Conservation (phyloP, 2,329 filamentous ascomycete species). For the Trichoderma atroviride region DNA sequence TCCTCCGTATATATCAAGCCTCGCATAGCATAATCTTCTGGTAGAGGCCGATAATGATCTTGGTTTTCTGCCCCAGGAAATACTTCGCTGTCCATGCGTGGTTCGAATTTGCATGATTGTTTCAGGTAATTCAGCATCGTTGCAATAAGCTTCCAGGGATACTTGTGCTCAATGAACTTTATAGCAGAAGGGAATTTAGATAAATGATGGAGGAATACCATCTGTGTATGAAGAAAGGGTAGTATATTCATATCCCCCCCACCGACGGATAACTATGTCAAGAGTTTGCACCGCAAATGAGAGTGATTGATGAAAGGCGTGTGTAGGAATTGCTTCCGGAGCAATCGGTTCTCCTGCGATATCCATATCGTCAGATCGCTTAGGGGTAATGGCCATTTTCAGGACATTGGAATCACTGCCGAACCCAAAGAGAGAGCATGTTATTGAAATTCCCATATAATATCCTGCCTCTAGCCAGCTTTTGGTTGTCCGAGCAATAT, state of each 20-base stretch:
- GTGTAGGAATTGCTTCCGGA: slow-evolving; percentile 28
- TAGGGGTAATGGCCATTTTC: slow-evolving; percentile 43
- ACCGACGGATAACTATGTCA: slow-evolving; percentile 51
- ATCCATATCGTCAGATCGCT: slow-evolving; percentile 27
- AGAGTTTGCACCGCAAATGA: slow-evolving; percentile 50
- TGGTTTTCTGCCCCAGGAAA: slow-evolving; percentile 54
- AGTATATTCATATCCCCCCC: slow-evolving; percentile 62
- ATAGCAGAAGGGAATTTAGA: slow-evolving; percentile 47
- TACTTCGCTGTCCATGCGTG: slow-evolving; percentile 43
- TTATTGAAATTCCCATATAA: slow-evolving; percentile 38
- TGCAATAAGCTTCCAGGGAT: slow-evolving; percentile 56
- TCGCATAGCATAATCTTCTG: slow-evolving; percentile 69
- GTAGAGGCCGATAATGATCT: slow-evolving; percentile 57
- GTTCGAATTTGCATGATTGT: slow-evolving; percentile 34
- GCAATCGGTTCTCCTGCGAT: slow-evolving; percentile 32
- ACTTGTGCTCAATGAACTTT: slow-evolving; percentile 45
- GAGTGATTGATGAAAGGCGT: slow-evolving; percentile 42
- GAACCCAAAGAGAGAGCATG: slow-evolving; percentile 41
- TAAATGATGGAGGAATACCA: slow-evolving; percentile 61
- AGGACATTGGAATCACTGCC: slow-evolving; percentile 50
- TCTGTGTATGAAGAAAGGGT: slow-evolving; percentile 63
- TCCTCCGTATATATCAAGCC: slow-evolving; percentile 63
- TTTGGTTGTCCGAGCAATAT: slow-evolving; percentile 56
- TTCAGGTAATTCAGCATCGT: slow-evolving; percentile 45
- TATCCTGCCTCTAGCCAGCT: slow-evolving; percentile 56